Base-by-base conservation (phyloP, 2,329 filamentous ascomycete species). In the Macrophomina pseudophaseolina region DNA sequence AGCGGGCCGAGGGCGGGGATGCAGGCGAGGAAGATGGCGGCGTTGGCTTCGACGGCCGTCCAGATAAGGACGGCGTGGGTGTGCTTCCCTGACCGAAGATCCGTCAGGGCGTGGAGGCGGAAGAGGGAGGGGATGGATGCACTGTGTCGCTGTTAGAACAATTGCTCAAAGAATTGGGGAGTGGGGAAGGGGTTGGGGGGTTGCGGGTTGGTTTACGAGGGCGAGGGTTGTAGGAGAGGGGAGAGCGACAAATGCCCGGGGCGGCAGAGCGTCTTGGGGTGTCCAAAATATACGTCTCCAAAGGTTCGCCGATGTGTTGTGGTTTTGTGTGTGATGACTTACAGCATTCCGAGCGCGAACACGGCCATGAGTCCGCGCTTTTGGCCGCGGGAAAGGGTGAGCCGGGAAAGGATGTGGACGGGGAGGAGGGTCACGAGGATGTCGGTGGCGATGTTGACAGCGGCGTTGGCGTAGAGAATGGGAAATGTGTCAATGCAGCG, bases 301-400 rank as follows among this genome's bases (percentile, higher is more conserved):
- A 53, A 52, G n/a, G 44, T 49, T 51, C 14, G 48, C 18, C 23
- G 23, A 23, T 23, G 23, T 2, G 2, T 23, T 2, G 23, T 23
- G 23, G 23, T 32, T 16, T 12, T 18, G 18, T 46, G 38, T 14
- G 9, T 30, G 35, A 23, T 32, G 18, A 62, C 54, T 62, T 16
- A 68, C 66, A 68, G 52, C 11, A 58, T 12, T 11, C 63, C 64
- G 18, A 68, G 38, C 5, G 54, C 63, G 54, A 68, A 66, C 30
- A 68, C 40, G 18, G 42, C 56, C 42, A 56, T 53, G 6, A 68
- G 49, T 35, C 49, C 12, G 12, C 54, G 51, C 14, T 54, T 54
- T 40, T 62, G 53, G 14, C 35, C 44, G 5, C 28, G 18, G 49
- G 40, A 48, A 11, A 68, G 51, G 40, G 38, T 48, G 16, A 66